Evolutionary conservation across 2,329 filamentous ascomycete genomes (phyloP).

Genomic region (Neurospora sp.): DNA sequence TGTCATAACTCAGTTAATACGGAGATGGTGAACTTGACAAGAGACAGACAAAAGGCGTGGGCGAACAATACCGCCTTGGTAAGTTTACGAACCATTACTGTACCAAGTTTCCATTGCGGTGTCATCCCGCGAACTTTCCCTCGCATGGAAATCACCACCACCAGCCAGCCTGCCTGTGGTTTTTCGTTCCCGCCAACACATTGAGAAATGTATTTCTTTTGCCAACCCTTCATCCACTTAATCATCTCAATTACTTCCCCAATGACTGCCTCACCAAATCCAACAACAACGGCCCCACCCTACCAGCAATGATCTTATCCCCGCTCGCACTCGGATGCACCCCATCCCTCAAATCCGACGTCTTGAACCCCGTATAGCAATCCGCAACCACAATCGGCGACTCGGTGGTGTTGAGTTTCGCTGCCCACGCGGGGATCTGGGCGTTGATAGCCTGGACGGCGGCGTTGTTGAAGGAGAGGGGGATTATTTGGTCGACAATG

Average conservation of each 20-base stretch:
- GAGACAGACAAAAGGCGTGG: not conserved
- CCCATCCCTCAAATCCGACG: slow-evolving; percentile 26
- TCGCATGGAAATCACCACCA: too few species aligned
- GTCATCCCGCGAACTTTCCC: too few species aligned
- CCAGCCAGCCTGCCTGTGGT: too few species aligned
- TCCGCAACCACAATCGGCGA: slow-evolving; percentile 32
- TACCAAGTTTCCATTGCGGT: too few species aligned
- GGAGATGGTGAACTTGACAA: not conserved
- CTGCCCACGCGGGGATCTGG: slow-evolving; percentile 29
- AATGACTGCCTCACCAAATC: slow-evolving; percentile 22
- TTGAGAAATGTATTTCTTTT: too few species aligned
- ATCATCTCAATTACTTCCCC: slow-evolving; percentile 1
- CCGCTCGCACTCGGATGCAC: slow-evolving; percentile 30
- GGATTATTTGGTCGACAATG: slow-evolving; percentile 32
- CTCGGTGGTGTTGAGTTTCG: slow-evolving; percentile 23
- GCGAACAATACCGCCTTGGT: not conserved
- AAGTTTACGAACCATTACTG: not conserved
- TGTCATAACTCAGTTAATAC: rapidly evolving
- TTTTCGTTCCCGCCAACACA: too few species aligned
- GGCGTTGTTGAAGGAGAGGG: slow-evolving; percentile 22
- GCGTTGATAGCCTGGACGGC: slow-evolving; percentile 24
- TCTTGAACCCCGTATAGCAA: slow-evolving; percentile 26
- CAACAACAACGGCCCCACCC: slow-evolving; percentile 24
- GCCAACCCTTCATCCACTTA: too few species aligned
- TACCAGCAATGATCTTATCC: slow-evolving; percentile 24